Base-by-base conservation (phyloP, 2,329 filamentous ascomycete species). In the Pestalotiopsis sp. region DNA sequence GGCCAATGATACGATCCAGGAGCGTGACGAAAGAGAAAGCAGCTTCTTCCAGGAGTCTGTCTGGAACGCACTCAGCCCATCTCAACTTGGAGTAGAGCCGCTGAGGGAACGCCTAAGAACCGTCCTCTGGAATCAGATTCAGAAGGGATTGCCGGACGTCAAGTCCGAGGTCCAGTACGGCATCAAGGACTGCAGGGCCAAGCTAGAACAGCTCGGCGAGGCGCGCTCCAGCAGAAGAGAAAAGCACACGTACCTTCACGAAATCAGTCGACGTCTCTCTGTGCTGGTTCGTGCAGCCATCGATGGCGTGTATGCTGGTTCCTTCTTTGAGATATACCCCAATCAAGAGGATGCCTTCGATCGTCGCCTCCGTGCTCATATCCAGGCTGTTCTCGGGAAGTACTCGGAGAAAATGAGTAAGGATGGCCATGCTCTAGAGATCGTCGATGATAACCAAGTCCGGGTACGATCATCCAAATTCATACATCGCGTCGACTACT, bases 31-130 rank as follows among this genome's bases (percentile, higher is more conserved):
- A n/a, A 14, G 57, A 5, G 57, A 59, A n/a, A 3, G 9, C 14
- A 13, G 13, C 3, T 59, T 59, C 25, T 59, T 59, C 12, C 4
- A 59, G 7, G 3, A 31, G 6, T 82, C 74, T 81, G 23, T 59
- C 20, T 59, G 57, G 57, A 58, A 52, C n/a, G 82, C 65, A 45
- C 63, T 23, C 17, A 63, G n/a, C 72, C 72, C 62, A 70, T 71
- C 45, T 80, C 75, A 76, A 64, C 27, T 27, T 27, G 27, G 27
- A 27, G 27, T 27, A 27, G 27, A 27, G 27, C 27, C 27, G 2
- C 73, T 86, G 17, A 76, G 81, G n/a, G 69, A 69, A 0, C 78
- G 83, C 3, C 76, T 87, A 72, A 14, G 57, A 36, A 36, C 4
- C 2, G 57, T 59, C 1, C 57, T 59, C 14, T 59, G 57, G 57